Evolutionary conservation across 257 asterid species (phyloP).

Genomic region (Paulownia fortunei): DNA sequence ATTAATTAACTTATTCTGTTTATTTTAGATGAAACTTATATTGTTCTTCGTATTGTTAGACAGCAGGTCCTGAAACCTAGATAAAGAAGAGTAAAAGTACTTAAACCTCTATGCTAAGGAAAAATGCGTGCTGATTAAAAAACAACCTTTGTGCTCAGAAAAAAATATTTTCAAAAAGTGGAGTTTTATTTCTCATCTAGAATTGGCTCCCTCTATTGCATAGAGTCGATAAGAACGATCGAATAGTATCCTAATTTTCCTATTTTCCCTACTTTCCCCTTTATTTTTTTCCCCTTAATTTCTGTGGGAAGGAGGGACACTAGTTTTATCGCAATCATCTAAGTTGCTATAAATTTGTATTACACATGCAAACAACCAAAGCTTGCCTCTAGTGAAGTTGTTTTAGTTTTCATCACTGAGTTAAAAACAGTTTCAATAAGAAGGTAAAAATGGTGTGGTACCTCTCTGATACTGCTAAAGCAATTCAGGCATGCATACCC

Average conservation of each 20-base stretch:
- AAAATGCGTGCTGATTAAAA: not conserved
- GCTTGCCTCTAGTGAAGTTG: not conserved
- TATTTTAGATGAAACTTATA: not conserved
- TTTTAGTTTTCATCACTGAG: not conserved
- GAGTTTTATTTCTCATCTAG: not conserved
- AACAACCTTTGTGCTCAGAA: not conserved
- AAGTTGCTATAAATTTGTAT: not conserved
- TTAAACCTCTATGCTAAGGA: not conserved
- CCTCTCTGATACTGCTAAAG: not conserved
- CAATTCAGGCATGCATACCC: not conserved
- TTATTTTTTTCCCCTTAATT: not conserved
- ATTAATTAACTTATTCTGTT: not conserved
- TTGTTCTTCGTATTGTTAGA: not conserved
- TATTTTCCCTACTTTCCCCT: not conserved
- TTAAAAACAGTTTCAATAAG: not conserved
- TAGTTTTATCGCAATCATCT: not conserved
- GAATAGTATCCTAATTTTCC: not conserved
- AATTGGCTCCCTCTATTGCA: not conserved
- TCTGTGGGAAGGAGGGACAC: too few relatives aligned
- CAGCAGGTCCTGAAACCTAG: not conserved
- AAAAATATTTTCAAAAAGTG: not conserved
- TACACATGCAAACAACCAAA: not conserved
- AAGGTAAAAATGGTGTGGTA: not conserved
- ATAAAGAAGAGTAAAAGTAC: not conserved
- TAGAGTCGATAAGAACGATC: not conserved